Evolutionary conservation across 2,329 filamentous ascomycete genomes (phyloP).

Genomic region (Chaetomiaceae sp.): DNA sequence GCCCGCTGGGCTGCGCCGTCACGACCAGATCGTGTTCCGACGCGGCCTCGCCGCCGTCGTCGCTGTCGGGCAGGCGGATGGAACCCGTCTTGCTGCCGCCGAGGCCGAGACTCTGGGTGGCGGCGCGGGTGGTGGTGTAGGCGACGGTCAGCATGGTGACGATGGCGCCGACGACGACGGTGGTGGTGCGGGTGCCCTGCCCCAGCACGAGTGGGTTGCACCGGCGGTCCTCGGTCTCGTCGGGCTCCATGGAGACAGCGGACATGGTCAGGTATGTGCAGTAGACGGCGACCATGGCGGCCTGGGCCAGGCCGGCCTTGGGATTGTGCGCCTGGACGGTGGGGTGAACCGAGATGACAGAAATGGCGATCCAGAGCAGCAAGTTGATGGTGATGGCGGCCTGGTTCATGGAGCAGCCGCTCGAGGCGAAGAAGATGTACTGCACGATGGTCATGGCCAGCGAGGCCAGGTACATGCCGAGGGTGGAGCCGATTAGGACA

Average conservation of each 20-base stretch:
- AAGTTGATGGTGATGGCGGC: slow-evolving; percentile 92
- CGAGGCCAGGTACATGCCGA: slow-evolving; percentile 88
- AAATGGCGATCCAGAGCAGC: slow-evolving; percentile 72
- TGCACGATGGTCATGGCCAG: slow-evolving; percentile 93
- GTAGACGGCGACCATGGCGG: slow-evolving; percentile 94
- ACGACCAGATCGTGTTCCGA: slow-evolving; percentile 84
- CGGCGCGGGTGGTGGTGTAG: slow-evolving; percentile 93
- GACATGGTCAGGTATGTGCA: slow-evolving; percentile 99
- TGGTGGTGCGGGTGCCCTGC: slow-evolving; percentile 81
- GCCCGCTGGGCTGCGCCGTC: slow-evolving; percentile 69
- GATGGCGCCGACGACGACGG: slow-evolving; percentile 85
- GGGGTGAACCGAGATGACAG: slow-evolving; percentile 81
- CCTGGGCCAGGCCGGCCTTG: slow-evolving; percentile 91
- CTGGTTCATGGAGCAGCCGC: slow-evolving; percentile 90
- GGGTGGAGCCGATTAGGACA: slow-evolving; percentile 82
- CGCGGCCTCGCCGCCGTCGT: slow-evolving; percentile 44
- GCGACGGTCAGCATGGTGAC: slow-evolving; percentile 96
- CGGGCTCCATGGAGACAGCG: slow-evolving; percentile 96
- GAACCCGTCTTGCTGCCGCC: slow-evolving; percentile 49
- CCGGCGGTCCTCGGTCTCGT: slow-evolving; percentile 79
- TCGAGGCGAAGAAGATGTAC: slow-evolving; percentile 89
- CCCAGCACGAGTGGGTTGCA: slow-evolving; percentile 90
- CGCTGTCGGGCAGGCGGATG: slow-evolving; percentile 59
- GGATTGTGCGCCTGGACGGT: slow-evolving; percentile 86
- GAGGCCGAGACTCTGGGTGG: slow-evolving; percentile 78